phyloP scores from a whole-genome alignment of 2,329 filamentous ascomycete genomes.

The Paecilomyces variotii region DNA sequence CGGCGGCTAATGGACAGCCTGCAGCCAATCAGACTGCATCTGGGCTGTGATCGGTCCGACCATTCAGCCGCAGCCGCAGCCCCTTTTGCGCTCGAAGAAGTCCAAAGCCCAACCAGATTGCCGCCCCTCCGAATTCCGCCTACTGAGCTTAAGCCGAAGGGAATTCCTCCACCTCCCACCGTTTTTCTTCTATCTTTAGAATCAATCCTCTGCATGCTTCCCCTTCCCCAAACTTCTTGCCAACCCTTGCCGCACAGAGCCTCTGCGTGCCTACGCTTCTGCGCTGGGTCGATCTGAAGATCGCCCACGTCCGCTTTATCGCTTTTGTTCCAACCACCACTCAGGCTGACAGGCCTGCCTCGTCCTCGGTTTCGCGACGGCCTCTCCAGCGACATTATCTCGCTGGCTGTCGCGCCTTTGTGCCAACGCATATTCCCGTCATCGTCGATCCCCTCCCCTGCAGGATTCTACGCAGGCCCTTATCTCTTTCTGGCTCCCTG shows the following conservation, averaged over 20 bases:
- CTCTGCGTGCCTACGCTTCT: conserved; percentile 3
- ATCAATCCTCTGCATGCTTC: conserved; percentile 22
- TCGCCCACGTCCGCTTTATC: background rate
- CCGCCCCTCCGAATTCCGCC: too few relatives aligned
- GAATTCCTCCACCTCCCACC: conserved; percentile 4
- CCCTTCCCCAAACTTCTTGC: conserved; percentile 8
- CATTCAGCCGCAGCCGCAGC: too few relatives aligned
- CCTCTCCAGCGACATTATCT: background rate
- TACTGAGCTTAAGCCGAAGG: background rate
- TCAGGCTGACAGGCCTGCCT: background rate
- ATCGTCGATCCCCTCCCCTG: background rate
- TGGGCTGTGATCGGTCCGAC: too few relatives aligned
- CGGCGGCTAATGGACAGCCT: too few relatives aligned
- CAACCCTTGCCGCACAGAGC: conserved; percentile 1
- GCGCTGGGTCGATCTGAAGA: background rate
- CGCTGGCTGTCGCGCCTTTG: background rate
- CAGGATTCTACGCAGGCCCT: background rate
- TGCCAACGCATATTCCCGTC: background rate
- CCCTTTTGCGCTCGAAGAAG: too few relatives aligned
- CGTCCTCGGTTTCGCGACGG: background rate
- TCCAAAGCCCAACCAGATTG: background rate
- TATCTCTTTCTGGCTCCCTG: background rate
- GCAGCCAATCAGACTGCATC: too few relatives aligned
- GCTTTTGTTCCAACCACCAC: background rate
- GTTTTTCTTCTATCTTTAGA: conserved; percentile 24